Percentiles rank a stretch among this genome's conserved stretches.
These are phyloP conservation scores for Aspergillus calidoustus DNA, from an alignment of 2,329 filamentous ascomycete species.

Conservation along the genomic window DNA sequence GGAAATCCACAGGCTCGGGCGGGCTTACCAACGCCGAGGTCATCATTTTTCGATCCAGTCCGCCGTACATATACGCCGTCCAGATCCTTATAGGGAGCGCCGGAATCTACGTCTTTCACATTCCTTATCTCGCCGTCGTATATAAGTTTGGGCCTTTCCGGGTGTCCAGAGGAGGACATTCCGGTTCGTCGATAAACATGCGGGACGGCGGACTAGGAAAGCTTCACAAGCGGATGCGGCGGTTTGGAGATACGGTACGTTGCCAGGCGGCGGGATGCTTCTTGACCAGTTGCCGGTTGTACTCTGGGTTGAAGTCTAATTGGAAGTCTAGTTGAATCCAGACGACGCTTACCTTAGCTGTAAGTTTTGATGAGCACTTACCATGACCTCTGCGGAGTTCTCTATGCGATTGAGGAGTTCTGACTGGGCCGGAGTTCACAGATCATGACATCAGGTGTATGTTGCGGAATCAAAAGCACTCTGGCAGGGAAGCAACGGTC, in stretches of 20 bases:
- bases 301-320: constrained; percentile 24
- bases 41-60: constrained; percentile 1
- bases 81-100: neutral
- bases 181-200: constrained; percentile 23
- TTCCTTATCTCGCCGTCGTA: neutral
- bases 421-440: constrained; percentile 37
- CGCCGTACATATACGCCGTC: neutral
- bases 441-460: constrained; percentile 69
- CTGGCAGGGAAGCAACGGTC: neutral
- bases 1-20: constrained; percentile 7
- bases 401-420: constrained; percentile 3
- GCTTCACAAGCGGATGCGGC: constrained; percentile 43
- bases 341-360: constrained; percentile 74
- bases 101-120: neutral
- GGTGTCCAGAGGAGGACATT: neutral
- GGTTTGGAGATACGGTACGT: constrained; percentile 44
- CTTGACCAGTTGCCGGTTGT: neutral
- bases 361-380: constrained; percentile 50
- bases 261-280: neutral
- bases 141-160: neutral
- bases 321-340: constrained; percentile 52
- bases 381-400: neutral
- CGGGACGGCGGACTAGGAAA: constrained; percentile 33
- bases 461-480: constrained; percentile 29
- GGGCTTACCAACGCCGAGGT: constrained; percentile 1